Percentiles rank a stretch among this genome's conserved stretches.
Evolutionary conservation across 2,329 filamentous ascomycete genomes (phyloP).

Genomic region (Trichoderma sp.): DNA sequence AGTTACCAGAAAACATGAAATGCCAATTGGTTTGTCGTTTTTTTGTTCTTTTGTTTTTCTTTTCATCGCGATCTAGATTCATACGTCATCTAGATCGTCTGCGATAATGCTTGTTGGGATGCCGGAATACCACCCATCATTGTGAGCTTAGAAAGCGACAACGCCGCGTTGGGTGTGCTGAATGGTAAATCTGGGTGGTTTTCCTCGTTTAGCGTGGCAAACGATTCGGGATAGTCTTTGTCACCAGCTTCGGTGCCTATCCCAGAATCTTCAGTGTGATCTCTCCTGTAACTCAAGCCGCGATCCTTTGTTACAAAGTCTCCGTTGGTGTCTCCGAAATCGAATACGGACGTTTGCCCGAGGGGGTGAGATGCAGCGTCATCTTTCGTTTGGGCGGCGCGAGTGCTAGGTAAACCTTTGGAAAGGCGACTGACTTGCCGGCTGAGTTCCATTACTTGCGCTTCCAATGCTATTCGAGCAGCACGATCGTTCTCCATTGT

Average conservation of each 20-base stretch:
- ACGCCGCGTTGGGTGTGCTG: conserved; percentile 58
- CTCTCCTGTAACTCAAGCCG: background rate
- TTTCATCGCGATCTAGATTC: background rate
- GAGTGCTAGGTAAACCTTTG: conserved; percentile 28
- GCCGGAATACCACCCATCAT: conserved; percentile 30
- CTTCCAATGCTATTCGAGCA: conserved; percentile 54
- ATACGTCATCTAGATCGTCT: conserved; percentile 25
- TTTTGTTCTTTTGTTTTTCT: background rate
- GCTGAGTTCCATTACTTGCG: conserved; percentile 52
- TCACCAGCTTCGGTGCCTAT: conserved; percentile 38
- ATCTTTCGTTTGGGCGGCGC: conserved; percentile 25
- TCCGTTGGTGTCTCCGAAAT: conserved; percentile 35
- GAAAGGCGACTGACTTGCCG: conserved; percentile 49
- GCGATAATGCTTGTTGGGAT: conserved; percentile 26
- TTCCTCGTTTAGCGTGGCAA: conserved; percentile 52
- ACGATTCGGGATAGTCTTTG: conserved; percentile 47
- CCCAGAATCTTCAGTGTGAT: conserved; percentile 35
- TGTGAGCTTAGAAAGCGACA: conserved; percentile 62
- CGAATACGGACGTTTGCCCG: conserved; percentile 40
- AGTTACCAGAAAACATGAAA: background rate
- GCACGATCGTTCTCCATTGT: conserved; percentile 57
- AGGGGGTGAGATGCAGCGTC: conserved; percentile 37
- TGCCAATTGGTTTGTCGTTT: background rate
- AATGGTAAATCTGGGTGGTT: conserved; percentile 33
- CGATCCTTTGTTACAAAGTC: background rate